Conservation (phyloP, 2,329 filamentous ascomycete species). For the Colletotrichum spinosum region DNA sequence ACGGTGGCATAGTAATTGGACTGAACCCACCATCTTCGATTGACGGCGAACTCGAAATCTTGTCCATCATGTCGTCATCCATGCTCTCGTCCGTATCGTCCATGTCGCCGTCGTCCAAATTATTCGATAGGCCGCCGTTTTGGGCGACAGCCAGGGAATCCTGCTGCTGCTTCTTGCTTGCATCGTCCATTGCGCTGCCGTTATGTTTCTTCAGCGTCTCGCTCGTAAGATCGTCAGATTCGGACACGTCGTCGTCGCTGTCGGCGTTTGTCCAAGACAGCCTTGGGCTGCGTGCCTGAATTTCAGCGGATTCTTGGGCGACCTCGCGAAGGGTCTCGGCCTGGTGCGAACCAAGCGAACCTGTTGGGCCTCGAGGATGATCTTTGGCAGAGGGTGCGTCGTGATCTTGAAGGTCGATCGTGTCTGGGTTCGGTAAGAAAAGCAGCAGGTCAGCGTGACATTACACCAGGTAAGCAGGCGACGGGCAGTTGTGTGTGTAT, state of each 20-base stretch:
- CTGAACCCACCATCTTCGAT: slow-evolving; percentile 97
- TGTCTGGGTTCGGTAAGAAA: slow-evolving; percentile 68
- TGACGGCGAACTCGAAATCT: slow-evolving; percentile 97
- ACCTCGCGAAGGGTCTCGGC: slow-evolving; percentile 86
- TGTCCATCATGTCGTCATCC: slow-evolving; percentile 95
- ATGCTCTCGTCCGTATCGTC: slow-evolving; percentile 79
- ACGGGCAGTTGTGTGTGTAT: background rate
- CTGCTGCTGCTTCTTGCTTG: slow-evolving; percentile 48
- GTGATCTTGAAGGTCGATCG: slow-evolving; percentile 92
- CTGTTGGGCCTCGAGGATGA: slow-evolving; percentile 63
- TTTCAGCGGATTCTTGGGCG: slow-evolving; percentile 79
- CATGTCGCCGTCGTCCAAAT: slow-evolving; percentile 71
- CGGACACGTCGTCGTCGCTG: slow-evolving; percentile 55
- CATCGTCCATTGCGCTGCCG: slow-evolving; percentile 41
- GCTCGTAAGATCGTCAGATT: slow-evolving; percentile 58
- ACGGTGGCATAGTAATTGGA: slow-evolving; percentile 49
- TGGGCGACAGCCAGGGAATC: slow-evolving; percentile 67
- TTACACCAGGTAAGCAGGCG: slow-evolving; percentile 13
- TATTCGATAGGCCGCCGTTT: slow-evolving; percentile 65
- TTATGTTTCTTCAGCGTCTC: slow-evolving; percentile 54
- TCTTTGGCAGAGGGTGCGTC: slow-evolving; percentile 86
- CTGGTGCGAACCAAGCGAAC: slow-evolving; percentile 79
- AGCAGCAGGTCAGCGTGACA: slow-evolving; percentile 33
- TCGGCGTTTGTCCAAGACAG: slow-evolving; percentile 63
- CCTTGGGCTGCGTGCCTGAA: slow-evolving; percentile 73